Percentiles rank a stretch among this genome's conserved stretches.
Conservation (phyloP, 169 alveolate species). For the Eimeria acervulina region DNA sequence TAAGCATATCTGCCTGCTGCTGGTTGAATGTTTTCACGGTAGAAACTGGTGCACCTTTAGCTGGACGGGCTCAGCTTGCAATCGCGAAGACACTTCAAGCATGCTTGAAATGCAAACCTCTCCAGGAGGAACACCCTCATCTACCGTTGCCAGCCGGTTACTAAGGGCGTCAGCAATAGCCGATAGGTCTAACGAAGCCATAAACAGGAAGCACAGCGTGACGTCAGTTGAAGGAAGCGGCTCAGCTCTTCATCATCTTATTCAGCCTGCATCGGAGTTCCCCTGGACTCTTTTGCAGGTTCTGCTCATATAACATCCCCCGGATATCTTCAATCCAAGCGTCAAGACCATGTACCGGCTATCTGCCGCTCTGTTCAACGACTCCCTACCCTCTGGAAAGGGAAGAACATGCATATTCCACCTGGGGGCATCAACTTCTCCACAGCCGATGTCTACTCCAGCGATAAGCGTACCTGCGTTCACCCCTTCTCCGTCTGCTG, state of each 20-base stretch:
- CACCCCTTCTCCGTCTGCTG: not conserved
- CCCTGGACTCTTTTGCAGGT: not conserved
- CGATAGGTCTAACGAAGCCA: not conserved
- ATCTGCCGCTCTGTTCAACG: not conserved
- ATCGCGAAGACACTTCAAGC: not conserved
- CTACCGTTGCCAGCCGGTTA: not conserved
- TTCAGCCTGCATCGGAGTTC: not conserved
- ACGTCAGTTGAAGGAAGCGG: not conserved
- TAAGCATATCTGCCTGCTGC: not conserved
- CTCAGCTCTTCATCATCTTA: not conserved
- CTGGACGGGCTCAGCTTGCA: not conserved
- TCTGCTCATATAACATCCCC: not conserved
- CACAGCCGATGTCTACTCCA: not conserved
- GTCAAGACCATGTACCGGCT: not conserved
- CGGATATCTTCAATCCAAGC: not conserved
- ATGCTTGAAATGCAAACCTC: not conserved
- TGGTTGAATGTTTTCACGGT: not conserved
- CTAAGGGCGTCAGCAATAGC: not conserved
- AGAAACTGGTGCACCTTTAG: not conserved
- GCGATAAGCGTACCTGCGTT: not conserved
- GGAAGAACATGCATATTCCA: not conserved
- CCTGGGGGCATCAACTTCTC: not conserved
- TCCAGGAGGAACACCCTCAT: not conserved
- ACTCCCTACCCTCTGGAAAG: not conserved
- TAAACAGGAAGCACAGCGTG: not conserved